A percentile compares a stretch with the other conserved stretches of the same genome.
Evolutionary conservation across 2,329 filamentous ascomycete species (phyloP).

Genomic region (Stemphylium beticola): DNA sequence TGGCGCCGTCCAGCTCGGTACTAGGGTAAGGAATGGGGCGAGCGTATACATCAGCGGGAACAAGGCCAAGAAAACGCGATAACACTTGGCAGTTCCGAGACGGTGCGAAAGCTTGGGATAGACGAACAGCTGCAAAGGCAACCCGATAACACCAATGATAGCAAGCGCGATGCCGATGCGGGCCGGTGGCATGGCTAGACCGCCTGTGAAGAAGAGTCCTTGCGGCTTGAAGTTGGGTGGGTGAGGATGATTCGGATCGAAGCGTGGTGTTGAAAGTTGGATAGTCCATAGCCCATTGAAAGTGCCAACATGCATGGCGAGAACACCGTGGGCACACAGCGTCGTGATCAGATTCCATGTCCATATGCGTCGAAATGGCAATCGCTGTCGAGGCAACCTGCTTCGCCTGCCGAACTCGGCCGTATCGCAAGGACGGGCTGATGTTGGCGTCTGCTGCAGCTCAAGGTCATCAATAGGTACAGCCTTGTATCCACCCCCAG

Average conservation of each 20-base stretch:
- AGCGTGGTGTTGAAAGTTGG: slow-evolving; percentile 56
- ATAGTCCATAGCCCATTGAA: slow-evolving; percentile 59
- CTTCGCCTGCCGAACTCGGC: slow-evolving; percentile 18
- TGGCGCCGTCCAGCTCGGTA: slow-evolving; percentile 49
- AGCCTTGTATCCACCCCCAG: slow-evolving; percentile 38
- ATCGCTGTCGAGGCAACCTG: slow-evolving; percentile 34
- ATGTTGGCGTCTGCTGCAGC: slow-evolving; percentile 40
- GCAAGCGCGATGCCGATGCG: slow-evolving; percentile 56
- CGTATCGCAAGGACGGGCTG: slow-evolving; percentile 13
- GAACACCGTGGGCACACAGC: slow-evolving; percentile 52
- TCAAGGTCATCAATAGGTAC: slow-evolving; percentile 41
- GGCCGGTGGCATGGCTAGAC: slow-evolving; percentile 55
- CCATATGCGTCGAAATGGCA: slow-evolving; percentile 56
- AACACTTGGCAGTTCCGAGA: slow-evolving; percentile 52
- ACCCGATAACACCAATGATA: slow-evolving; percentile 56
- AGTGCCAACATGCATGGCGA: slow-evolving; percentile 57
- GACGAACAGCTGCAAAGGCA: slow-evolving; percentile 54
- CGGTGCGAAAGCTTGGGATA: slow-evolving; percentile 52
- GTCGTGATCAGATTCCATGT: slow-evolving; percentile 54
- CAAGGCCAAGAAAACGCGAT: slow-evolving; percentile 50
- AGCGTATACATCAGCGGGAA: slow-evolving; percentile 56
- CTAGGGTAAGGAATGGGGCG: slow-evolving; percentile 52
- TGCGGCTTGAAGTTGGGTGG: slow-evolving; percentile 45
- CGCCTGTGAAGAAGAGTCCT: slow-evolving; percentile 56
- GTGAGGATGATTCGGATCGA: slow-evolving; percentile 42